Conservation (phyloP, 179 eudicot genomes). For the Corrigiola litoralis region DNA sequence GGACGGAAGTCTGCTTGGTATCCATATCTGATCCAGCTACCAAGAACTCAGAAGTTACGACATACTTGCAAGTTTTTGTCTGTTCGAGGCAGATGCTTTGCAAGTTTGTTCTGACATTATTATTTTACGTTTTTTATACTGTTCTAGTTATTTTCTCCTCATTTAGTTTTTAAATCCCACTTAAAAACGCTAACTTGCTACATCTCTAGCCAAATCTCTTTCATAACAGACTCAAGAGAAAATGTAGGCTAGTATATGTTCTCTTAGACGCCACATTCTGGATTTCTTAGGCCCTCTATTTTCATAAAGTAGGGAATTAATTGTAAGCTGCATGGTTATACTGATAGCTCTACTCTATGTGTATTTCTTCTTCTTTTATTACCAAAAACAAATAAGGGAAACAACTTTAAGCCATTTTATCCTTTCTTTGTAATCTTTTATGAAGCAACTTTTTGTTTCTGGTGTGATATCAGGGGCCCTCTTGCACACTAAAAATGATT, state of each 20-base stretch:
- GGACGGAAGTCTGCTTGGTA: conserved; percentile 78
- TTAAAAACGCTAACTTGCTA: background rate
- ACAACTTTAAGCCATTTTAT: too few relatives aligned
- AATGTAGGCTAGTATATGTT: too few relatives aligned
- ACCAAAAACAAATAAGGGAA: too few relatives aligned
- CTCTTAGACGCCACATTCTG: too few relatives aligned
- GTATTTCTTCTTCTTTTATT: too few relatives aligned
- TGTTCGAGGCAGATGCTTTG: conserved; percentile 69
- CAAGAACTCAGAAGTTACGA: conserved; percentile 73
- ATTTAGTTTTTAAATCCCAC: background rate
- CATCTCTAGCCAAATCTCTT: background rate
- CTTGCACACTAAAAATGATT: conserved; percentile 22
- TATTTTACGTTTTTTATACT: conserved; percentile 3
- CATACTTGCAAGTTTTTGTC: conserved; percentile 58
- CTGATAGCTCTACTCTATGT: too few relatives aligned
- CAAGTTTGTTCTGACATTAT: conserved; percentile 48
- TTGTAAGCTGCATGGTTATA: too few relatives aligned
- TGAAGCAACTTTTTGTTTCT: background rate
- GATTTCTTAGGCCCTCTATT: too few relatives aligned
- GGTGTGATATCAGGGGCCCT: conserved; percentile 19
- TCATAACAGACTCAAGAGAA: too few relatives aligned
- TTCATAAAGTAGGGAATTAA: too few relatives aligned
- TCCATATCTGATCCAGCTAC: conserved; percentile 73
- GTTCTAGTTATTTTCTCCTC: background rate
- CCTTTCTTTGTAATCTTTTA: too few relatives aligned